Conservation (phyloP, 495 filamentous ascomycete genomes). For the Annulohypoxylon maeteangense region DNA sequence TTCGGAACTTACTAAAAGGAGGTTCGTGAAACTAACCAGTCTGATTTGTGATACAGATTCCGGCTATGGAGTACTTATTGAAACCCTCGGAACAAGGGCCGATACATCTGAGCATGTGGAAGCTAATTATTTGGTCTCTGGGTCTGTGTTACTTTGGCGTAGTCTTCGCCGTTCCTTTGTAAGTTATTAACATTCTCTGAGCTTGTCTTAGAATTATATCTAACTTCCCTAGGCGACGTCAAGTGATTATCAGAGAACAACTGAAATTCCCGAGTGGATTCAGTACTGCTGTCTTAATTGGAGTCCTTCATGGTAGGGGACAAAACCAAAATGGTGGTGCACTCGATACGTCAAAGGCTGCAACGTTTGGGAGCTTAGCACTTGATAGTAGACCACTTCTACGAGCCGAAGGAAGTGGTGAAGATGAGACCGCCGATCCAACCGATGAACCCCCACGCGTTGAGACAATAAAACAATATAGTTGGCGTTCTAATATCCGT, state of each 20-base stretch:
- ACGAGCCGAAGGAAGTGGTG: slow-evolving; percentile 25
- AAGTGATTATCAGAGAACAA: slow-evolving; percentile 92
- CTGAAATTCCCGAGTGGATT: slow-evolving; percentile 95
- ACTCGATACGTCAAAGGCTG: slow-evolving; percentile 45
- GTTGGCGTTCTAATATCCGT: slow-evolving; percentile 64
- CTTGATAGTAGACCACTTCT: slow-evolving; percentile 43
- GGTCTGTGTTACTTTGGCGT: slow-evolving; percentile 96
- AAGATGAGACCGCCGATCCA: slow-evolving; percentile 16
- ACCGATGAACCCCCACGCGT: slow-evolving; percentile 13
- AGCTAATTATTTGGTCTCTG: slow-evolving; percentile 86
- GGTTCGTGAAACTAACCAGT: slow-evolving; percentile 43
- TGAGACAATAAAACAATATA: slow-evolving; percentile 42
- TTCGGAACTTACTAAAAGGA: neutral
- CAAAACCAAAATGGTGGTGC: slow-evolving; percentile 33
- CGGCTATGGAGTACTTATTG: slow-evolving; percentile 88
- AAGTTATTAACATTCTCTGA: slow-evolving; percentile 13
- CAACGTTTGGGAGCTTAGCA: slow-evolving; percentile 47
- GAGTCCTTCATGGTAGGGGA: slow-evolving; percentile 78
- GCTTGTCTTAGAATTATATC: slow-evolving; percentile 36
- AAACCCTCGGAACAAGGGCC: slow-evolving; percentile 80
- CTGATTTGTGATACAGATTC: slow-evolving; percentile 60
- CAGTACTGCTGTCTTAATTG: slow-evolving; percentile 92
- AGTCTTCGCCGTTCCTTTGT: slow-evolving; percentile 88
- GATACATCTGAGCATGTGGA: slow-evolving; percentile 73
- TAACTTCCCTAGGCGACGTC: slow-evolving; percentile 63